A percentile compares a stretch with the other conserved stretches of the same genome.
These are phyloP conservation scores for Solanum verrucosum DNA, from an alignment of 257 asterid genomes.

Conservation along the genomic window DNA sequence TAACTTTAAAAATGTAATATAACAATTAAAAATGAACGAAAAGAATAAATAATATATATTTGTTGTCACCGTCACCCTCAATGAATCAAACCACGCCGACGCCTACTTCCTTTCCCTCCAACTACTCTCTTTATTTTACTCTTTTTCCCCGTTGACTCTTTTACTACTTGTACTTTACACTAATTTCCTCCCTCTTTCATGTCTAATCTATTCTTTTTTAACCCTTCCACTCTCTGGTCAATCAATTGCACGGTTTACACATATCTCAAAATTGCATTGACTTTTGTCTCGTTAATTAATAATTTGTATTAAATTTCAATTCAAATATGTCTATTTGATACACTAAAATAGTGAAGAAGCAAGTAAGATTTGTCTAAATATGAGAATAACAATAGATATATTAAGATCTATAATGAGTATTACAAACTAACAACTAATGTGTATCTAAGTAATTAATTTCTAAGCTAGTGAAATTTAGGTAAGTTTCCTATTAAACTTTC, in stretches of 20 bases:
- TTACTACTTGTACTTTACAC: neutral
- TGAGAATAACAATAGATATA: no score
- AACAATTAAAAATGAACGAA: no score
- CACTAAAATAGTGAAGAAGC: no score
- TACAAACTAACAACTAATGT: neutral
- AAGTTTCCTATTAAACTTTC: no score
- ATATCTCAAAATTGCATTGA: neutral
- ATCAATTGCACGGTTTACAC: neutral
- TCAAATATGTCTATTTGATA: no score
- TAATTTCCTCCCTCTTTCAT: neutral
- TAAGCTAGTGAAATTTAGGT: no score
- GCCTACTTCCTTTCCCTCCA: neutral
- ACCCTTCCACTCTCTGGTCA: neutral
- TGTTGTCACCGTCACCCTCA: neutral
- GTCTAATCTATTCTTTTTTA: neutral
- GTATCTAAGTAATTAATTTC: no score
- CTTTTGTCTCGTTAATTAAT: no score
- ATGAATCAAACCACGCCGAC: neutral
- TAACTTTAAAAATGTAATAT: no score
- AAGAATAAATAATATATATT: neutral
- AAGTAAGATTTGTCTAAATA: no score
- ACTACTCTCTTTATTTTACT: neutral
- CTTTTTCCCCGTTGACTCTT: neutral
- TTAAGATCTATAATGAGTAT: no score
- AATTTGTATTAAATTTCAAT: no score